Conservation (phyloP, 805 yeast species). For the Barnettozyma pratensis region DNA sequence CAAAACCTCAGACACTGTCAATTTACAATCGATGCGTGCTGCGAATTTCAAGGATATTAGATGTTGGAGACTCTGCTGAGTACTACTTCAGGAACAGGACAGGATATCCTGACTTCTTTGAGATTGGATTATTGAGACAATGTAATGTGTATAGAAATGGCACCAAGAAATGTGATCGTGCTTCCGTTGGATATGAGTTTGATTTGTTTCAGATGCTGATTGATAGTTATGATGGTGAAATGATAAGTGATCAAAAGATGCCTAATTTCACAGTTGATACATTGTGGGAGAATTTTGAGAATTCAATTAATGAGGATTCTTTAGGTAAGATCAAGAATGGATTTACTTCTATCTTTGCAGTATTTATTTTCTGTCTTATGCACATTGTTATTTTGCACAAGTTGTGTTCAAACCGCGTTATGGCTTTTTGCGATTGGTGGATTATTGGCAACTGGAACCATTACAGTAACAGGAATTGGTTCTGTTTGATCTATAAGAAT, state of each 20-base stretch:
- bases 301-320: background rate
- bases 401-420: too few relatives aligned
- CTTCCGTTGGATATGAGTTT: background rate
- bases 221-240: constrained; percentile 1
- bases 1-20: too few relatives aligned
- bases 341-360: too few relatives aligned
- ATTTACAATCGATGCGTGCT: too few relatives aligned
- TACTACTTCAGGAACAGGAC: background rate
- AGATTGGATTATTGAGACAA: background rate
- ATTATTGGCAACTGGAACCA: too few relatives aligned
- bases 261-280: background rate
- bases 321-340: background rate
- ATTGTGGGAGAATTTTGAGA: background rate
- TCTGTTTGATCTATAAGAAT: too few relatives aligned
- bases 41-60: background rate
- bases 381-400: too few relatives aligned
- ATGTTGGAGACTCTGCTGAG: background rate
- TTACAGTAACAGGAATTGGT: too few relatives aligned
- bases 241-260: background rate
- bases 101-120: constrained; percentile 2
- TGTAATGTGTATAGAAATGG: background rate
- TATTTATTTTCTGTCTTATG: too few relatives aligned
- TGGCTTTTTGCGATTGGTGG: too few relatives aligned
- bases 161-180: background rate
- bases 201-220: constrained; percentile 1